A percentile compares a stretch with the other conserved stretches of the same genome.
These are phyloP conservation scores for Taxillus chinensis DNA, from an alignment of 164 flowering plant genomes.

Conservation along the genomic window DNA sequence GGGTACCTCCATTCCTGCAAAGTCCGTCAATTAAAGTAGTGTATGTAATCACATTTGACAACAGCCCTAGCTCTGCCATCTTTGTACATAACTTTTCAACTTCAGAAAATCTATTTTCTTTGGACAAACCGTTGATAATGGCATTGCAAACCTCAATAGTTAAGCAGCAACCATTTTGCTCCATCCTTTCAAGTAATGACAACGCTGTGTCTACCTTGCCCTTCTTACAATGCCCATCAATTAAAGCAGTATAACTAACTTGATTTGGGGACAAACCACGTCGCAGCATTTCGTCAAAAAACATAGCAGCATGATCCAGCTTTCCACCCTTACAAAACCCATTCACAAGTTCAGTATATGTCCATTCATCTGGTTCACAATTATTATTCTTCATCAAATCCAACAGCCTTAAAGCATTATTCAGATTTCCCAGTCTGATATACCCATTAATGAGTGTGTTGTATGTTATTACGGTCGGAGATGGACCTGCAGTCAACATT, in stretches of 20 bases:
- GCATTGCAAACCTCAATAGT: constrained; percentile 56
- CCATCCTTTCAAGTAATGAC: constrained; percentile 45
- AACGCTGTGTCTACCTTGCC: constrained; percentile 48
- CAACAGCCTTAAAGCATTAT: constrained; percentile 53
- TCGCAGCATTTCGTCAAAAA: constrained; percentile 43
- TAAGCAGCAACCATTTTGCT: constrained; percentile 32
- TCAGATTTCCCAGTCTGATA: constrained; percentile 30
- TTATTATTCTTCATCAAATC: constrained; percentile 59
- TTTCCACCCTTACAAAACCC: constrained; percentile 58
- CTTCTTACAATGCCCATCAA: constrained; percentile 63
- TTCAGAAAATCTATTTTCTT: constrained; percentile 32
- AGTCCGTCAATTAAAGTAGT: constrained; percentile 64
- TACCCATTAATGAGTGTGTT: constrained; percentile 66
- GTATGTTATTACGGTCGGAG: constrained; percentile 55
- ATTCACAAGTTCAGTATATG: constrained; percentile 57
- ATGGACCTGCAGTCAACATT: constrained; percentile 60
- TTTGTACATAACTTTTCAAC: constrained; percentile 26
- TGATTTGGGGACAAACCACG: constrained; percentile 44
- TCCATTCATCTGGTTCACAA: constrained; percentile 66
- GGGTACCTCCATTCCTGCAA: constrained; percentile 43
- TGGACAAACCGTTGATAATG: constrained; percentile 47
- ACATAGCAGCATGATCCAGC: constrained; percentile 33
- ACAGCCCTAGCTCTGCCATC: constrained; percentile 44
- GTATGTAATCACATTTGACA: constrained; percentile 65
- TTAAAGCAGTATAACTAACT: constrained; percentile 46